Evolutionary conservation across 257 asterid species (phyloP).

Genomic region (Knoxia roxburghii): DNA sequence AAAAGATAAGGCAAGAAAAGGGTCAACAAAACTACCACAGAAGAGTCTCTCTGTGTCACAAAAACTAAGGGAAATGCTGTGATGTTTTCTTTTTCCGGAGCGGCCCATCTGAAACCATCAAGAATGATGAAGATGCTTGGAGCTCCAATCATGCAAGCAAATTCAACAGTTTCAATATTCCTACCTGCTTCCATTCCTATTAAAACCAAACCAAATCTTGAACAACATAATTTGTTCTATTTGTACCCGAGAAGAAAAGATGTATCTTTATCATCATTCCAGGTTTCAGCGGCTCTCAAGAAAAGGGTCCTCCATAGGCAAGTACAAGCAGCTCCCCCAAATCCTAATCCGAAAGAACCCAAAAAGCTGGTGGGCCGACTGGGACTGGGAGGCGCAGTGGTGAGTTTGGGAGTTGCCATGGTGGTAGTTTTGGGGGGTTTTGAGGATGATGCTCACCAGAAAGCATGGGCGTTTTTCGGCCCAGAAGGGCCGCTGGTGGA

Average conservation of each 20-base stretch:
- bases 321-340: too few species aligned
- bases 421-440: conserved; percentile 56
- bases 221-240: too few species aligned
- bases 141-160: conserved; percentile 9
- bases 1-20: conserved; percentile 7
- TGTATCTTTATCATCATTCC: neutral
- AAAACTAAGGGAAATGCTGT: too few species aligned
- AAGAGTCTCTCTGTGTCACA: too few species aligned
- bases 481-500: conserved; percentile 94
- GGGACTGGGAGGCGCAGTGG: conserved; percentile 23
- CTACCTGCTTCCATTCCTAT: neutral
- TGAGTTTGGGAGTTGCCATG: conserved; percentile 46
- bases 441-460: conserved; percentile 58
- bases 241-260: neutral
- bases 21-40: neutral
- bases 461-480: conserved; percentile 77
- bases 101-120: neutral
- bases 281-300: neutral
- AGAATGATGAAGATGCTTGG: conserved; percentile 15
- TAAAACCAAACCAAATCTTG: neutral
- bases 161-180: neutral
- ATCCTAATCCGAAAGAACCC: neutral
- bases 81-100: too few species aligned
- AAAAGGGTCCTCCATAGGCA: too few species aligned
- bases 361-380: neutral